These are phyloP conservation scores for Sporothrix schenckii DNA, from an alignment of 2,329 filamentous ascomycete species.

Conservation along the genomic window DNA sequence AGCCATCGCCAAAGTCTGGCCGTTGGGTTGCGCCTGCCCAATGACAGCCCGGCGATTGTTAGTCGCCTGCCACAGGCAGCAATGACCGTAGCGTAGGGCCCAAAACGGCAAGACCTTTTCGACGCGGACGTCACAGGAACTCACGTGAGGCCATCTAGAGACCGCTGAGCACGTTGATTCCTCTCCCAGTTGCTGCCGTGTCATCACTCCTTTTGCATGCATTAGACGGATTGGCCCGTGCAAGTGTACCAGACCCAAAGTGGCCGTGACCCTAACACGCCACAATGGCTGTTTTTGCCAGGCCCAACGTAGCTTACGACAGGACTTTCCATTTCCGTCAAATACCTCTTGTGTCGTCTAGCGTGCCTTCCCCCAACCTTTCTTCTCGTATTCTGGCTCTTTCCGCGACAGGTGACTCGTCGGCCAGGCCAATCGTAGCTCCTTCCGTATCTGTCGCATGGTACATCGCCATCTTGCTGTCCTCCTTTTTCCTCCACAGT, in stretches of 20 bases:
- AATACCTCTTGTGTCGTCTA: not conserved
- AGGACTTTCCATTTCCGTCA: not conserved
- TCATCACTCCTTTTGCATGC: not conserved
- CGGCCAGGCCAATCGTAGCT: not conserved
- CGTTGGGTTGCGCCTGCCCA: not conserved
- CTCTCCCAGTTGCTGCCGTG: not conserved
- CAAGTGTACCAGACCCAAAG: too few relatives aligned
- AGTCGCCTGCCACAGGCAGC: constrained; percentile 20
- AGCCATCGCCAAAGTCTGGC: not conserved
- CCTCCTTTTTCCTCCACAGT: not conserved
- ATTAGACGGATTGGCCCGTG: too few relatives aligned
- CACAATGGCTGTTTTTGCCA: not conserved
- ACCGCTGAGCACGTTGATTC: not conserved
- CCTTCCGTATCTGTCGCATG: not conserved
- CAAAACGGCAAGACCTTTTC: not conserved
- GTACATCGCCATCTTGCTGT: not conserved
- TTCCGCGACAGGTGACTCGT: not conserved
- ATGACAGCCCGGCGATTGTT: constrained; percentile 13
- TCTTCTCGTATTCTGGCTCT: constrained; percentile 13
- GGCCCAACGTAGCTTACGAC: not conserved
- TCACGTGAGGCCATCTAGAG: constrained; percentile 21
- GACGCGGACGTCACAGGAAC: constrained; percentile 28
- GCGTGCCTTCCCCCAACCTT: constrained; percentile 16
- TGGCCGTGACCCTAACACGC: too few relatives aligned
- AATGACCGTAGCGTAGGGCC: not conserved